phyloP scores from a whole-genome alignment of 2,329 filamentous ascomycete genomes.

The Blastomyces gilchristii region DNA sequence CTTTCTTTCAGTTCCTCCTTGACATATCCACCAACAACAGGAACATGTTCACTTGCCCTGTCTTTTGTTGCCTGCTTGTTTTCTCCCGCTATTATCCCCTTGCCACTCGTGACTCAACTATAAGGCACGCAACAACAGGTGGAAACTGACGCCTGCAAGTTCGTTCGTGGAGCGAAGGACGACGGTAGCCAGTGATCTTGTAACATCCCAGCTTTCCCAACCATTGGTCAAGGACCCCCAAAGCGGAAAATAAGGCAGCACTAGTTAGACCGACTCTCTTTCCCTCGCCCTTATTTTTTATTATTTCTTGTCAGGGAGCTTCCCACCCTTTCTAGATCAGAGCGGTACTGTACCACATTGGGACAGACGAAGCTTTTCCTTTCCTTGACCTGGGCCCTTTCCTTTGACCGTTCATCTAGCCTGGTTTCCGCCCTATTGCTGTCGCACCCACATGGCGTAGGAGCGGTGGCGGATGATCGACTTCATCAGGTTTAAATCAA shows the following conservation, averaged over 20 bases:
- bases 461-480: conserved; percentile 8
- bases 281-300: conserved; percentile 2
- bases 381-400: conserved; percentile 3
- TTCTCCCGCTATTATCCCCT: neutral
- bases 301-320: neutral
- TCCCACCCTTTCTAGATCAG: neutral
- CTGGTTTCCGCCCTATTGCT: neutral
- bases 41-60: conserved; percentile 4
- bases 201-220: neutral
- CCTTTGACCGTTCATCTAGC: conserved; percentile 5
- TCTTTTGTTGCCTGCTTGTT: neutral
- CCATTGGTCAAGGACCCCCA: conserved; percentile 3
- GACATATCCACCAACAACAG: neutral
- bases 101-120: conserved; percentile 2
- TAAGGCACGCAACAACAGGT: conserved; percentile 1
- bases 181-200: conserved; percentile 4
- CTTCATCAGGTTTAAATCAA: neutral
- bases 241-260: neutral
- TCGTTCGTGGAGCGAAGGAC: conserved; percentile 6
- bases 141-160: conserved; percentile 4
- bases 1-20: neutral
- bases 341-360: conserved; percentile 8
- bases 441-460: conserved; percentile 7
- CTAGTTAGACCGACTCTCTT: conserved; percentile 6
- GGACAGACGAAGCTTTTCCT: conserved; percentile 4